phyloP scores from a whole-genome alignment of 345 rosid species.

The Geranium brycei region DNA sequence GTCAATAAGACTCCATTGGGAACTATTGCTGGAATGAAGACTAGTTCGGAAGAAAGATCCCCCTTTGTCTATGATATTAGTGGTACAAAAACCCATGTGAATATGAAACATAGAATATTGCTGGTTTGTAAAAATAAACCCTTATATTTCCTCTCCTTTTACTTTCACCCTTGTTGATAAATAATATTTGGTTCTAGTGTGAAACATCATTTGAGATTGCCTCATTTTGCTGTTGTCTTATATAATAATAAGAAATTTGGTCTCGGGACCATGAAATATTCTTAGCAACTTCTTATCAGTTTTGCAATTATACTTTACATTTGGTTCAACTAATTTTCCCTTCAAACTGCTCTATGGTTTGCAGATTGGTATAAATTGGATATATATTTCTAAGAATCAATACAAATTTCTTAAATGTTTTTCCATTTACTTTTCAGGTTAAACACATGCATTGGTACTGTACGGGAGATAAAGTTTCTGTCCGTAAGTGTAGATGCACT shows the following conservation, averaged over 20 bases:
- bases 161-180: slow-evolving; percentile 9
- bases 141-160: slow-evolving; percentile 10
- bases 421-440: slow-evolving; percentile 37
- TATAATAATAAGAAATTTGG: neutral
- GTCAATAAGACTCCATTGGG: slow-evolving; percentile 46
- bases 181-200: slow-evolving; percentile 1
- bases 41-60: slow-evolving; percentile 66
- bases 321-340: neutral
- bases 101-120: slow-evolving; percentile 84
- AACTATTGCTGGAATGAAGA: slow-evolving; percentile 58
- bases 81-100: slow-evolving; percentile 72
- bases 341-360: neutral
- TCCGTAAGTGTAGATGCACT: slow-evolving; percentile 82
- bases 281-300: neutral
- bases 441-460: slow-evolving; percentile 90
- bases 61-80: slow-evolving; percentile 59
- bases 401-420: slow-evolving; percentile 1
- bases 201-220: neutral
- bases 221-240: neutral
- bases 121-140: slow-evolving; percentile 49
- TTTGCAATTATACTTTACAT: neutral
- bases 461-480: slow-evolving; percentile 52
- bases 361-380: neutral
- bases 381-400: neutral
- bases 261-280: neutral